Evolutionary conservation across 2,329 filamentous ascomycete species (phyloP), one percentile per base, ranked within the genome.

Genomic region (Colletotrichum destructivum): DNA sequence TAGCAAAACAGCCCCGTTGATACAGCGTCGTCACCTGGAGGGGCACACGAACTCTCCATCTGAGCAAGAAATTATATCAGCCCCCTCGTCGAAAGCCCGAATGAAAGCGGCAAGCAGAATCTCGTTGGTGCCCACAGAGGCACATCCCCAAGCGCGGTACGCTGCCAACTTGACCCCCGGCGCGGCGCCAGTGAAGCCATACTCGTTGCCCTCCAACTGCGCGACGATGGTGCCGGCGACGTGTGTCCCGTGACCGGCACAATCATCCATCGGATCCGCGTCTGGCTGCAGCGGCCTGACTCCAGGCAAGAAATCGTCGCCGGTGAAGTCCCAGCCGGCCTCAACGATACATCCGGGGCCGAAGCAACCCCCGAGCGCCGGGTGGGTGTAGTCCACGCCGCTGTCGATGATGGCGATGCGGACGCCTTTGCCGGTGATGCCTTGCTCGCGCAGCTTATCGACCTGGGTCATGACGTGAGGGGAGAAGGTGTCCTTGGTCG

Each of bases 301-400:
- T 1, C 40, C 44, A 8, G 56, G 55, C 18, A 71, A 31, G 21
- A 78, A 80, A 54, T 81, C 78, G 67, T 87, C 83, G 2, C 84
- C 85, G 7, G 84, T 80, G 63, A 88, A 80, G 67, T 88, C 86
- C 69, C 82, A 84, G 1, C 87, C 86, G 66, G 81, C 82, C 13
- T 81, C 79, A 16, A 89, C 81, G 26, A 87, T 79, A 74, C 82
- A 87, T 0, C 85, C 86, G 4, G 81, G 75, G 1, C 87, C 87
- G 72, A 88, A 88, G 64, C 86, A 85, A 3, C 86, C 86, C 18
- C 87, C 87, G 0, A 89, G 82, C 15, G 85, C 84, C 9, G 86
- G 85, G 67, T 87, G 86, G 7, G 76, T 81, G 75, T 88, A 88
- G 75, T 89, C 87, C 26, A 88, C 78, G 4, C 78, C 77, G 2